Conservation (phyloP, 352 stramenopile genomes). For the Blastocystis sp. region DNA sequence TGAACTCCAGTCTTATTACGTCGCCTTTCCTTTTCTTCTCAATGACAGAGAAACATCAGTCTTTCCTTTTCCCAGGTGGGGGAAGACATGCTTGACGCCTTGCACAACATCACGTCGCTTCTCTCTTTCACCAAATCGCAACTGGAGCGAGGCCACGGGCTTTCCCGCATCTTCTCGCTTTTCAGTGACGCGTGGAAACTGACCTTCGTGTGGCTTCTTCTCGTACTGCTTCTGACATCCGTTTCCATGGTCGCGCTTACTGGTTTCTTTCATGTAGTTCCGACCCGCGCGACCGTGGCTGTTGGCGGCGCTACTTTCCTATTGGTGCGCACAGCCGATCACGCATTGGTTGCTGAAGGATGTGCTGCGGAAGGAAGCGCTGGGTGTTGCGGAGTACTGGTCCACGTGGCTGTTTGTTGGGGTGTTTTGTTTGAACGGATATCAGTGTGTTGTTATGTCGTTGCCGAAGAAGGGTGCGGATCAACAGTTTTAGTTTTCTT, state of each 20-base stretch:
- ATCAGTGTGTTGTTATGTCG: no score
- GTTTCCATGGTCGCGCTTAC: background rate
- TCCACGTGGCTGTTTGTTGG: background rate
- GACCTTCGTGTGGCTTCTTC: background rate
- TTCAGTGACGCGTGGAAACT: no score
- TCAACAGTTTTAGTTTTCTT: no score
- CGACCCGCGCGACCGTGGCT: background rate
- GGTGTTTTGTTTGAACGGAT: background rate
- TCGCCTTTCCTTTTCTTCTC: background rate
- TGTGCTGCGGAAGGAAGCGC: background rate
- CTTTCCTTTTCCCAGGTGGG: background rate
- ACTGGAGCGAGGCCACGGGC: background rate
- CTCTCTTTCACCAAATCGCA: no score
- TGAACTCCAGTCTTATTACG: background rate
- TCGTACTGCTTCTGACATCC: background rate
- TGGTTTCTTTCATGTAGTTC: background rate
- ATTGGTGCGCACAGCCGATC: background rate
- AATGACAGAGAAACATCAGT: background rate
- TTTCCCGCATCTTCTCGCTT: background rate
- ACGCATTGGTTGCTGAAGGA: background rate
- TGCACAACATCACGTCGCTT: background rate
- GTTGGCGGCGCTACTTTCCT: background rate
- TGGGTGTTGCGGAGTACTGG: background rate
- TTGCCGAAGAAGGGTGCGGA: no score
- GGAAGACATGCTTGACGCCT: background rate